These are phyloP conservation scores for Nelumbo lutea DNA, from an alignment of 164 flowering plant species.

Conservation along the genomic window DNA sequence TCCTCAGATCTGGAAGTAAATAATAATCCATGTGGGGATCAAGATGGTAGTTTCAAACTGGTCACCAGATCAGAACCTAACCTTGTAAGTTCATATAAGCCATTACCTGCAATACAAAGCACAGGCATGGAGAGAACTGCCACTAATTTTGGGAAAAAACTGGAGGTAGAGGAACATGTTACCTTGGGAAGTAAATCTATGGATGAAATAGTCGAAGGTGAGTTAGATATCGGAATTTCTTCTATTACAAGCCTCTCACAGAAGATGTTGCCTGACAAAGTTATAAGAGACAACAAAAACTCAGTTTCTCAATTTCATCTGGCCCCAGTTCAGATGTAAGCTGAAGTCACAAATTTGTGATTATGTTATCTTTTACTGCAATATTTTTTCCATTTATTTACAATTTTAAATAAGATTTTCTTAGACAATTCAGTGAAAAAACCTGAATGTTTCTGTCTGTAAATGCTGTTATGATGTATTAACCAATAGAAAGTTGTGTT, in stretches of 20 bases:
- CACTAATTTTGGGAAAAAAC: slow-evolving; percentile 9
- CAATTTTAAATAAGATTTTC: too few species aligned
- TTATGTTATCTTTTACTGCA: not conserved
- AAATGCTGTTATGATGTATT: too few species aligned
- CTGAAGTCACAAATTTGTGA: not conserved
- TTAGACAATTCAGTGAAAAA: too few species aligned
- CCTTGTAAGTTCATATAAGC: slow-evolving; percentile 12
- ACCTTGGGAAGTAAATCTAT: slow-evolving; percentile 5
- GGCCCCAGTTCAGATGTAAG: slow-evolving; percentile 31
- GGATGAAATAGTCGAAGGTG: slow-evolving; percentile 14
- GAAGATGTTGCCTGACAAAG: slow-evolving; percentile 11
- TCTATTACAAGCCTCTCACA: slow-evolving; percentile 11
- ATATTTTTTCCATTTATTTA: too few species aligned
- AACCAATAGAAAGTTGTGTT: too few species aligned
- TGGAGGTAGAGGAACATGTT: slow-evolving; percentile 10
- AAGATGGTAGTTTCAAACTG: slow-evolving; percentile 11
- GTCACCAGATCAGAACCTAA: slow-evolving; percentile 7
- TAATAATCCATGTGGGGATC: slow-evolving; percentile 17
- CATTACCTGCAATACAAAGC: slow-evolving; percentile 9
- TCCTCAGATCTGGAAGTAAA: slow-evolving; percentile 14
- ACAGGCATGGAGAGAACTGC: slow-evolving; percentile 11
- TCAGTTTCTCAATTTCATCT: slow-evolving; percentile 16
- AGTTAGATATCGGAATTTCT: slow-evolving; percentile 17
- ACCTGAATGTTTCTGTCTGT: too few species aligned
- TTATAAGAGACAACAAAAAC: slow-evolving; percentile 13